Evolutionary conservation across 179 eudicot genomes (phyloP), one percentile per base, ranked within the genome.

Genomic region (Gypsophila paniculata): DNA sequence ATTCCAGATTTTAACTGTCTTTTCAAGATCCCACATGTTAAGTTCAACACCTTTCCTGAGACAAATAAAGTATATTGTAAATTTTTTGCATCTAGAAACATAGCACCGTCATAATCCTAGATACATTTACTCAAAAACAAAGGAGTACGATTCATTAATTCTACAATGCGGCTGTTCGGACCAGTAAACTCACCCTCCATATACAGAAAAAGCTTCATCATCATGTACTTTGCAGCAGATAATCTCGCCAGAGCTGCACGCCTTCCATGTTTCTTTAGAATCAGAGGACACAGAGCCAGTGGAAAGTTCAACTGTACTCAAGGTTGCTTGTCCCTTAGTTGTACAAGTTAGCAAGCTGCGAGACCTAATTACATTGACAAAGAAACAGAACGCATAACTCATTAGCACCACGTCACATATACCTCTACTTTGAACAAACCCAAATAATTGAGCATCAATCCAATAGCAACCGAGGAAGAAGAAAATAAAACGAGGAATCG

Each of bases 321-420:
- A 63, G 74, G 78, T 84, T 59, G 91, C 90, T 72, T 80, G 83
- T 22, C 99, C 99, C 76, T 86, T 90, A 4, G 74, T 79, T 18
- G 89, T 87, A 83, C 97, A 94, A 57, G 94, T 75, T 72, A 94
- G 86, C 81, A 94, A 80, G 74, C 85, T 79, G 82, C 93, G 80
- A 34, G 90, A 88, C 87, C 97, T 91, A 78, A 61, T 77, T 26
- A 67, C 26, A 51, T 29, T 5, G 36, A 59, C 17, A 66, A 12
- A 29, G 46, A 73, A 26, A 69, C 19, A 59, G 26, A 46, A 9
- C 32, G 10, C 68, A 60, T 22, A 18, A 53, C 69, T 26, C 61
- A 22, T 70, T 52, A 48, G 39, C 25, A 48, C 49, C 26, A 59
- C 14, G n/a, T 19, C n/a, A 72, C 23, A 57, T 18, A 44, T 63